Evolutionary conservation across 116 monocot species (phyloP).

Genomic region (Zostera marina): DNA sequence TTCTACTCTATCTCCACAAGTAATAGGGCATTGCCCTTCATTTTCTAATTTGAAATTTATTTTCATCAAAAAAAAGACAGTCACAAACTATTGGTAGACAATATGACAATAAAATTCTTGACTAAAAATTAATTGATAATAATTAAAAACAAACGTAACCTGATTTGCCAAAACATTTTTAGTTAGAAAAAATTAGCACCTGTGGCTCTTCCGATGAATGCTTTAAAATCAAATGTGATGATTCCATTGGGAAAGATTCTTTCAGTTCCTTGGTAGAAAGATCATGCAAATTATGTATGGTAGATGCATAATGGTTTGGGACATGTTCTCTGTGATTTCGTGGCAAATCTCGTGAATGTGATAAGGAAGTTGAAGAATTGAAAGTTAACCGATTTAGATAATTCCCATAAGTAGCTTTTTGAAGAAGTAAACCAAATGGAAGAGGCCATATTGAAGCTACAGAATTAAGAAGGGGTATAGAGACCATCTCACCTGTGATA

Average conservation of each 20-base stretch:
- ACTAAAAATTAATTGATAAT: neutral
- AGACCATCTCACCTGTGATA: conserved; percentile 54
- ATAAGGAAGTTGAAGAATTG: conserved; percentile 35
- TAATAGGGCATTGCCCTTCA: too few species aligned
- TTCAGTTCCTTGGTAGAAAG: conserved; percentile 19
- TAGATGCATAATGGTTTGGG: conserved; percentile 14
- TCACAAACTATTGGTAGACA: too few species aligned
- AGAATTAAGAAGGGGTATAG: conserved; percentile 50
- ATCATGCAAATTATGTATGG: conserved; percentile 25
- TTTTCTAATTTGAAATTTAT: too few species aligned
- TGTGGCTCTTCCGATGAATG: conserved; percentile 86
- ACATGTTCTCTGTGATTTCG: conserved; percentile 37
- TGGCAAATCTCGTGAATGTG: conserved; percentile 42
- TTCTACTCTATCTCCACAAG: too few species aligned
- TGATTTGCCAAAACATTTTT: neutral
- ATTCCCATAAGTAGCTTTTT: conserved; percentile 43
- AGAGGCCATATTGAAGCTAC: conserved; percentile 68
- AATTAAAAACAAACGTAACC: neutral
- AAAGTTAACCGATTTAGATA: conserved; percentile 9
- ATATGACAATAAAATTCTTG: too few species aligned
- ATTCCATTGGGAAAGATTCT: conserved; percentile 16
- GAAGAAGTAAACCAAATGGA: conserved; percentile 78
- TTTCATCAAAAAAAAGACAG: too few species aligned
- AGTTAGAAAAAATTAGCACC: conserved; percentile 18
- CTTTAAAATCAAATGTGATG: conserved; percentile 76